These are phyloP conservation scores for Wolfiporia cocos DNA, from an alignment of 1,284 basidiomycete genomes.

Conservation along the genomic window DNA sequence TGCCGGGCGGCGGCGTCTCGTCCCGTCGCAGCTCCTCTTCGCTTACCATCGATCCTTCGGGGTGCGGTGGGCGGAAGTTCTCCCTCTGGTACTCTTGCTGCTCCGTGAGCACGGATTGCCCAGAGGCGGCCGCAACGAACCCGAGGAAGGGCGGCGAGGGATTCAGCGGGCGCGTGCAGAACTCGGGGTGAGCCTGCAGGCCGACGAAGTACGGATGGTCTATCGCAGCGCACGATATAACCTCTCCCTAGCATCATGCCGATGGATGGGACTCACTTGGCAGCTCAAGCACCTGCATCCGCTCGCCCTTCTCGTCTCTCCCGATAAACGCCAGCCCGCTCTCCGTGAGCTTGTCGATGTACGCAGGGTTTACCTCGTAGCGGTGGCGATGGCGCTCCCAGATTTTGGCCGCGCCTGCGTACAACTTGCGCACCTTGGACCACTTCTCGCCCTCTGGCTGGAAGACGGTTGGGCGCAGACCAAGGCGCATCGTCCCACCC, in stretches of 20 bases:
- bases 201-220: conserved; percentile 96
- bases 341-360: conserved; percentile 69
- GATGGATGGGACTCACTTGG: conserved; percentile 44
- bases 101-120: conserved; percentile 58
- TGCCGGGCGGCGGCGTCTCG: conserved; percentile 20
- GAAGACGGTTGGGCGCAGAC: conserved; percentile 92
- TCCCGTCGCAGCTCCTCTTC: conserved; percentile 34
- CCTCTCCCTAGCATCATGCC: background rate
- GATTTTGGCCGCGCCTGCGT: conserved; percentile 78
- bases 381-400: conserved; percentile 98
- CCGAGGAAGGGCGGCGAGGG: conserved; percentile 98
- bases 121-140: conserved; percentile 85
- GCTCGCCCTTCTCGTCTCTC: conserved; percentile 92
- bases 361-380: conserved; percentile 94
- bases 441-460: conserved; percentile 51
- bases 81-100: conserved; percentile 66
- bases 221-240: too few relatives aligned
- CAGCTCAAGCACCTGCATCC: conserved; percentile 97
- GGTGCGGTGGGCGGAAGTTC: conserved; percentile 44
- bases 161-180: conserved; percentile 98
- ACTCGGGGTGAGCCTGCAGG: conserved; percentile 96
- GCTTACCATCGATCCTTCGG: conserved; percentile 42
- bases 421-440: conserved; percentile 75
- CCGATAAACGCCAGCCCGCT: conserved; percentile 85
- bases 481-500: conserved; percentile 98